A percentile compares a stretch with the other conserved stretches of the same genome.
These are phyloP conservation scores for Pythium apleroticum DNA, from an alignment of 352 stramenopile genomes.

Conservation along the genomic window DNA sequence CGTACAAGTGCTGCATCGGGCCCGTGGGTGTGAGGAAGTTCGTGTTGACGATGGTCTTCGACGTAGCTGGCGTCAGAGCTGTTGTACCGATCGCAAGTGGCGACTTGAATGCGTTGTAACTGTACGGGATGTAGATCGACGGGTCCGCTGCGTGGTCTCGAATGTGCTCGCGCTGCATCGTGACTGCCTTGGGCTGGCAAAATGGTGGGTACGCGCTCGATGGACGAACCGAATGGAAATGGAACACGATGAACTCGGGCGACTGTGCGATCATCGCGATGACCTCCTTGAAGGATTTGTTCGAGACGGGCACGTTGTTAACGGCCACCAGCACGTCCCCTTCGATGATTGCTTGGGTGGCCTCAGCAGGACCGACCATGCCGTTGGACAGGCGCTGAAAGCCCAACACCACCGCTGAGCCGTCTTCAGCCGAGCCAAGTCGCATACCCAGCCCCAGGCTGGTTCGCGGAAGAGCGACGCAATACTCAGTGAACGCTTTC, in stretches of 20 bases:
- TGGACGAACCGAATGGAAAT: slow-evolving; percentile 75
- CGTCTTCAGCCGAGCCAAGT: slow-evolving; percentile 64
- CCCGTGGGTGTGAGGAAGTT: slow-evolving; percentile 78
- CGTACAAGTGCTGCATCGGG: slow-evolving; percentile 87
- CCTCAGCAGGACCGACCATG: slow-evolving; percentile 72
- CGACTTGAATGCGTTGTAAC: slow-evolving; percentile 63
- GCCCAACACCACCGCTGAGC: slow-evolving; percentile 67
- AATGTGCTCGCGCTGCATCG: slow-evolving; percentile 35
- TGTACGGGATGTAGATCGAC: slow-evolving; percentile 70
- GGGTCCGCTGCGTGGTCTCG: slow-evolving; percentile 37
- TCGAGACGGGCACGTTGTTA: slow-evolving; percentile 64
- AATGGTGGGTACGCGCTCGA: slow-evolving; percentile 67
- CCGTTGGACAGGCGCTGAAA: slow-evolving; percentile 76
- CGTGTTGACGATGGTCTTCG: slow-evolving; percentile 32
- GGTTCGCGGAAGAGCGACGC: slow-evolving; percentile 60
- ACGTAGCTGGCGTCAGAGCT: slow-evolving; percentile 18
- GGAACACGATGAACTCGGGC: slow-evolving; percentile 66
- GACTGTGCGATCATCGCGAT: slow-evolving; percentile 71
- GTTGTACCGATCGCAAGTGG: slow-evolving; percentile 56
- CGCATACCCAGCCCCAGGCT: slow-evolving; percentile 82
- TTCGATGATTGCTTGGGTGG: slow-evolving; percentile 66
- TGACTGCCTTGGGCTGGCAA: slow-evolving; percentile 64
- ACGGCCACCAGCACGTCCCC: slow-evolving; percentile 79
- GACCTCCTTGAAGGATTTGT: slow-evolving; percentile 71
- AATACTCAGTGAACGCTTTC: slow-evolving; percentile 74